phyloP scores from a whole-genome alignment of 2,329 filamentous ascomycete species.

The Chaetomiaceae sp. region DNA sequence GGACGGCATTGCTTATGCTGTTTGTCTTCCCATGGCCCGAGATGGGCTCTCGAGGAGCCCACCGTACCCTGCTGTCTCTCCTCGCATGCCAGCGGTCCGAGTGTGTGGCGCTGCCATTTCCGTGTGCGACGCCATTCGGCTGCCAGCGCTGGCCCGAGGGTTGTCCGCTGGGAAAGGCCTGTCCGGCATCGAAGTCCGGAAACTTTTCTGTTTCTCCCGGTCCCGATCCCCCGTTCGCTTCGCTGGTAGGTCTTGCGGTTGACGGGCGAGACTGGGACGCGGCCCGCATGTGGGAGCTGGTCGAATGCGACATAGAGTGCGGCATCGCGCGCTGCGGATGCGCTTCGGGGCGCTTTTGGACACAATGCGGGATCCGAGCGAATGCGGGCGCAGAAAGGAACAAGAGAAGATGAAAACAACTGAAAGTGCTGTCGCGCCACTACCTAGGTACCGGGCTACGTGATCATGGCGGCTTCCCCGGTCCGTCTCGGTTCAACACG shows the following conservation, averaged over 20 bases:
- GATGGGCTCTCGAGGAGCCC: constrained; percentile 26
- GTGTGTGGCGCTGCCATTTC: constrained; percentile 26
- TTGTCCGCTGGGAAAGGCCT: constrained; percentile 24
- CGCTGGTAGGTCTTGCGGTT: constrained; percentile 28
- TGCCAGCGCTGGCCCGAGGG: constrained; percentile 25
- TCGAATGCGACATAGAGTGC: constrained; percentile 32
- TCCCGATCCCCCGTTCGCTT: constrained; percentile 26
- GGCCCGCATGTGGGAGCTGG: constrained; percentile 31
- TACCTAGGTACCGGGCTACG: constrained; percentile 4
- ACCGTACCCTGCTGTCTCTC: constrained; percentile 43
- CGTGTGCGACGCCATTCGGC: constrained; percentile 28
- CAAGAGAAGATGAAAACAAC: background rate
- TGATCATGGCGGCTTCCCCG: constrained; percentile 17
- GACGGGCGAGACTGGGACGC: constrained; percentile 33
- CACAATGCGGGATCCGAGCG: background rate
- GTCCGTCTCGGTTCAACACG: constrained; percentile 1
- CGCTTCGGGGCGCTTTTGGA: background rate
- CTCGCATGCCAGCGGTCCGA: constrained; percentile 58
- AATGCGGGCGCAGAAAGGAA: background rate
- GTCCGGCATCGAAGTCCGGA: constrained; percentile 47
- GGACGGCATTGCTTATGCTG: constrained; percentile 84
- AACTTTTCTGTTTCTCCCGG: constrained; percentile 50
- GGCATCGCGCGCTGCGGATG: constrained; percentile 33
- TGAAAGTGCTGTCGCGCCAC: constrained; percentile 9
- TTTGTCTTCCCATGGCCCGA: constrained; percentile 67